Evolutionary conservation across 805 yeast genomes (phyloP).

Genomic region (Starmera quercuum): DNA sequence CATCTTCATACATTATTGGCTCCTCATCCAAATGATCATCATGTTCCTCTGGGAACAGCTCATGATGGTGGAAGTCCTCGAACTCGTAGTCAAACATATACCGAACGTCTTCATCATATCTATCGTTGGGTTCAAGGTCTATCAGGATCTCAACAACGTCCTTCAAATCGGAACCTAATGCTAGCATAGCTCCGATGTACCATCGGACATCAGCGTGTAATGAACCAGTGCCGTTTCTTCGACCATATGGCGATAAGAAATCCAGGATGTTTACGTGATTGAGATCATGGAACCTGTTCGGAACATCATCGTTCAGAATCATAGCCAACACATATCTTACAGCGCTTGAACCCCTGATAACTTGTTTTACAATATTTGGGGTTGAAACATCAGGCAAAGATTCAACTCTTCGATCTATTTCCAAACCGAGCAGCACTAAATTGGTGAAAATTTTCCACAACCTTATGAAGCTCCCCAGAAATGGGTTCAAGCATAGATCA

Average conservation of each 20-base stretch:
- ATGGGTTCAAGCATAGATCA: conserved; percentile 52
- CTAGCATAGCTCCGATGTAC: conserved; percentile 47
- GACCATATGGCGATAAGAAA: conserved; percentile 61
- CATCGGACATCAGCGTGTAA: conserved; percentile 50
- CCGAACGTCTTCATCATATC: conserved; percentile 60
- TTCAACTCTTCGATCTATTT: conserved; percentile 47
- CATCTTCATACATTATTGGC: conserved; percentile 15
- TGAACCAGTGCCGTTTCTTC: conserved; percentile 54
- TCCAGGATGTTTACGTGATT: conserved; percentile 49
- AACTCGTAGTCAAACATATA: conserved; percentile 54
- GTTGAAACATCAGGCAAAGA: conserved; percentile 21
- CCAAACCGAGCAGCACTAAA: conserved; percentile 51
- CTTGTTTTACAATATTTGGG: conserved; percentile 40
- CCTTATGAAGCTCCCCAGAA: conserved; percentile 45
- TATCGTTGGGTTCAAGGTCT: conserved; percentile 52
- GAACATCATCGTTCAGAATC: conserved; percentile 43
- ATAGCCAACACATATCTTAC: conserved; percentile 55
- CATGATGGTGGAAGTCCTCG: conserved; percentile 30
- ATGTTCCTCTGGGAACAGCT: conserved; percentile 16
- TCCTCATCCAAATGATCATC: conserved; percentile 24
- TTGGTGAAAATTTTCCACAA: conserved; percentile 64
- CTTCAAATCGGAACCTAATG: conserved; percentile 36
- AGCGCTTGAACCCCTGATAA: conserved; percentile 57
- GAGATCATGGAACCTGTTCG: conserved; percentile 43
- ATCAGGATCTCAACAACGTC: conserved; percentile 47